These are phyloP conservation scores for Puccinia triticina DNA, from an alignment of 1,284 basidiomycete genomes.

Conservation along the genomic window DNA sequence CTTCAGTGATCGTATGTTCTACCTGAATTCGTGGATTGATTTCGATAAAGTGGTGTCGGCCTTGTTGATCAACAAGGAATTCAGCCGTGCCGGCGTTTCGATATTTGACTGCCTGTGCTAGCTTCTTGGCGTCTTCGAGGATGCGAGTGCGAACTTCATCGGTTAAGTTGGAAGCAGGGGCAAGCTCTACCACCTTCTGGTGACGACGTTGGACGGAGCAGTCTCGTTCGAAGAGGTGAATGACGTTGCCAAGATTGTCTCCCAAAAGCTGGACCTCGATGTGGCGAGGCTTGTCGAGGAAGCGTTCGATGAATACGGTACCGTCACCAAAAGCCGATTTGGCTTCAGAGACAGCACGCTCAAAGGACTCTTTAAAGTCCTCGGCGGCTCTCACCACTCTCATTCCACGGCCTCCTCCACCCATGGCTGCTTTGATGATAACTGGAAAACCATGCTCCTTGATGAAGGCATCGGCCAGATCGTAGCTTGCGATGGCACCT, in stretches of 20 bases:
- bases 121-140: constrained; percentile 85
- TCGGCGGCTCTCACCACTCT: constrained; percentile 91
- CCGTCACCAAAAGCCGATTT: constrained; percentile 96
- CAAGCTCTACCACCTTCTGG: constrained; percentile 99
- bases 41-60: constrained; percentile 97
- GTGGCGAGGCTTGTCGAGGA: constrained; percentile 92
- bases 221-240: constrained; percentile 97
- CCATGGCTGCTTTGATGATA: constrained; percentile 79
- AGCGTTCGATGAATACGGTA: constrained; percentile 97
- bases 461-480: constrained; percentile 84
- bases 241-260: constrained; percentile 85
- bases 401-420: constrained; percentile 98
- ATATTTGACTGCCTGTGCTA: constrained; percentile 88
- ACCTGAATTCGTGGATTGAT: constrained; percentile 96
- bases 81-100: constrained; percentile 90
- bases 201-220: constrained; percentile 97
- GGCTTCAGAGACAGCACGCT: constrained; percentile 92
- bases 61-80: constrained; percentile 86
- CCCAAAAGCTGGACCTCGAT: constrained; percentile 96
- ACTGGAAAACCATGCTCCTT: constrained; percentile 94
- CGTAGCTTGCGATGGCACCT: constrained; percentile 81
- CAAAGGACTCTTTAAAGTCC: constrained; percentile 86
- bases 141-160: constrained; percentile 89
- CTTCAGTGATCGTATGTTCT: constrained; percentile 89
- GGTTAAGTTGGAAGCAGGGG: constrained; percentile 89